Evolutionary conservation across 2,329 filamentous ascomycete genomes (phyloP).

Genomic region (Colletotrichum spaethianum): DNA sequence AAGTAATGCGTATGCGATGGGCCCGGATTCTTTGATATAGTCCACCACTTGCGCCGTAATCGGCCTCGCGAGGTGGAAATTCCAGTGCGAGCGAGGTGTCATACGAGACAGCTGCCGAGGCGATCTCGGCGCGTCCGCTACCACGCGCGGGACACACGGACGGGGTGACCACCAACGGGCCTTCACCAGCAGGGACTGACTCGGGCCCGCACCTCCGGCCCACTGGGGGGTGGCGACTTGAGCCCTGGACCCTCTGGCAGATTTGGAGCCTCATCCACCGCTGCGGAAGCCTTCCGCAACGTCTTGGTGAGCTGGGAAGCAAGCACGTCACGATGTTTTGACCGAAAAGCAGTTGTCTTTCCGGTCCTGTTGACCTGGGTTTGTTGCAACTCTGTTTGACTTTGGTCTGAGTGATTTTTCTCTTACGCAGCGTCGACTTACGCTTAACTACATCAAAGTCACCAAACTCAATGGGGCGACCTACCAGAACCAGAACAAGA

Average conservation of each 20-base stretch:
- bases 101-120: conserved; percentile 34
- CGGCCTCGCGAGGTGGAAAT: conserved; percentile 32
- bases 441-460: neutral
- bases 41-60: conserved; percentile 36
- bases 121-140: conserved; percentile 37
- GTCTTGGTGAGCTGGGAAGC: neutral
- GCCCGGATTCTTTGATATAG: conserved; percentile 36
- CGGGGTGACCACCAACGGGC: conserved; percentile 2
- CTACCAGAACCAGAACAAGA: neutral
- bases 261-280: conserved; percentile 30
- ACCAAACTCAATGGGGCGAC: neutral
- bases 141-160: neutral
- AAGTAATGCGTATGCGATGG: neutral
- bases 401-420: neutral
- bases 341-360: neutral
- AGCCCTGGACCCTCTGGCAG: conserved; percentile 22
- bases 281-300: conserved; percentile 29
- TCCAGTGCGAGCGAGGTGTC: conserved; percentile 25
- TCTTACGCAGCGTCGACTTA: neutral
- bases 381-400: neutral
- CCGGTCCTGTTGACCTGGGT: too few species aligned
- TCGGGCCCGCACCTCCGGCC: conserved; percentile 34
- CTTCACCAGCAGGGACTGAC: conserved; percentile 19
- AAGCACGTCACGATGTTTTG: neutral
- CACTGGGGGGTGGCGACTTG: conserved; percentile 36